Evolutionary conservation across 2,329 filamentous ascomycete species (phyloP).

Genomic region (Purpureocillium lavendulum): DNA sequence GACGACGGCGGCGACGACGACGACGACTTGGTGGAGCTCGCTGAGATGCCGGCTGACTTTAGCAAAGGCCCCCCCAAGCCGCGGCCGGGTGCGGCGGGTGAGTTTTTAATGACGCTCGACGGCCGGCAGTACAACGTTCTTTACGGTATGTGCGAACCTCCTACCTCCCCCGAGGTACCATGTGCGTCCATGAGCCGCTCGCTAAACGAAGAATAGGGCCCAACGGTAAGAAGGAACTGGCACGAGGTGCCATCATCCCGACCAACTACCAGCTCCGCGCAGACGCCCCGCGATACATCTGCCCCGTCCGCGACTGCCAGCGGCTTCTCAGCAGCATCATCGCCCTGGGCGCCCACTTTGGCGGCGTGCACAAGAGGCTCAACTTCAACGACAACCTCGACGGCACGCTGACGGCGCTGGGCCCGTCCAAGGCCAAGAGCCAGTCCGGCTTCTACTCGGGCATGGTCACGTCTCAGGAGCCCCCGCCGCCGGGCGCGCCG

Average conservation of each 20-base stretch:
- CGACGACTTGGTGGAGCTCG: background rate
- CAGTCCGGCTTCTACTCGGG: slow-evolving; percentile 13
- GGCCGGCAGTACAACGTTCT: background rate
- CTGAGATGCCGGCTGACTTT: too few species aligned
- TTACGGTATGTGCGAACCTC: background rate
- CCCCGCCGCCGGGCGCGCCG: slow-evolving; percentile 10
- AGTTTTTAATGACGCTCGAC: background rate
- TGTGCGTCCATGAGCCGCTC: background rate
- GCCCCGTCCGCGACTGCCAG: slow-evolving; percentile 28
- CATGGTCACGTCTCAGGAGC: slow-evolving; percentile 18
- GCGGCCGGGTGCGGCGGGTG: too few species aligned
- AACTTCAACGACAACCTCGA: slow-evolving; percentile 32
- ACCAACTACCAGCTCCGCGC: slow-evolving; percentile 18
- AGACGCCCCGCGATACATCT: slow-evolving; percentile 20
- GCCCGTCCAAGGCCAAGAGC: slow-evolving; percentile 12
- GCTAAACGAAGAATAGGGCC: slow-evolving; percentile 3
- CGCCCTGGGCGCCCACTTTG: slow-evolving; percentile 17
- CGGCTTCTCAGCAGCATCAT: slow-evolving; percentile 14
- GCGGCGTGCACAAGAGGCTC: slow-evolving; percentile 12
- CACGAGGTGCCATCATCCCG: slow-evolving; percentile 23
- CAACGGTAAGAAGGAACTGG: slow-evolving; percentile 3
- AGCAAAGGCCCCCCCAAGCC: too few species aligned
- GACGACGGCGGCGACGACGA: background rate
- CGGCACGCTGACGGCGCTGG: slow-evolving; percentile 25
- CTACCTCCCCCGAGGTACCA: too few species aligned